These are phyloP conservation scores for Dissophora ornata DNA, from an alignment of 192 early-diverging fungal species.

Conservation along the genomic window DNA sequence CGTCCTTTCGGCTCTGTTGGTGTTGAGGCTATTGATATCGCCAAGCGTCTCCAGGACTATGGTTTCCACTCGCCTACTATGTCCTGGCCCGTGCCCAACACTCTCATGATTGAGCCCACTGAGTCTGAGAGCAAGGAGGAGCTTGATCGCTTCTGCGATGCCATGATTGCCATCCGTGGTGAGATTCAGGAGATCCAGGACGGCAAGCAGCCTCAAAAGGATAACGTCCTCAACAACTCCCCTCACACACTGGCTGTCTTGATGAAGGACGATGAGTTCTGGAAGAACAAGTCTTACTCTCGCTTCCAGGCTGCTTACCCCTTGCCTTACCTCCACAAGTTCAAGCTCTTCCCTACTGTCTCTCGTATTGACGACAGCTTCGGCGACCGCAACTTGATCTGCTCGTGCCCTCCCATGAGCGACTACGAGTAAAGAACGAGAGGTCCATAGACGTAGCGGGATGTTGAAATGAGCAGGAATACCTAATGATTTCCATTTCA, in stretches of 20 bases:
- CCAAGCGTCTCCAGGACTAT: conserved; percentile 99
- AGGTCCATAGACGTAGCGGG: too few relatives aligned
- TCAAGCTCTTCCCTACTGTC: conserved; percentile 99
- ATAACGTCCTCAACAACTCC: conserved; percentile 90
- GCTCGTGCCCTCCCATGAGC: conserved; percentile 95
- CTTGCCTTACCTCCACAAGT: conserved; percentile 77
- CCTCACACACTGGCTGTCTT: conserved; percentile 89
- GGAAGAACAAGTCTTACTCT: conserved; percentile 86
- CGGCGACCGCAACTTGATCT: conserved; percentile 94
- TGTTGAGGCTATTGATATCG: conserved; percentile 96
- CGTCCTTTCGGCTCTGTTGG: conserved; percentile 87
- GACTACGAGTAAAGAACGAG: conserved; percentile 65
- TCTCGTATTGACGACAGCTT: conserved; percentile 93
- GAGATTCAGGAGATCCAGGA: conserved; percentile 93
- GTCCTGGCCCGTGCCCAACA: conserved; percentile 99
- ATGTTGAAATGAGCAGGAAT: too few relatives aligned
- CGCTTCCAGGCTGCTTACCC: conserved; percentile 94
- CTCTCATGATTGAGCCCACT: conserved; percentile 99
- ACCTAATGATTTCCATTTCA: too few relatives aligned
- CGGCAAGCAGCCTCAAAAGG: conserved; percentile 82
- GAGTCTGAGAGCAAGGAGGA: conserved; percentile 95
- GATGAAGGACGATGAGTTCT: conserved; percentile 73
- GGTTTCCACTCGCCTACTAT: conserved; percentile 99
- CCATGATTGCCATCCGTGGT: conserved; percentile 94
- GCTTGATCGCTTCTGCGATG: conserved; percentile 97